A percentile compares a stretch with the other conserved stretches of the same genome.
These are phyloP conservation scores for Aphanomyces invadans DNA, from an alignment of 352 stramenopile genomes.

Conservation along the genomic window DNA sequence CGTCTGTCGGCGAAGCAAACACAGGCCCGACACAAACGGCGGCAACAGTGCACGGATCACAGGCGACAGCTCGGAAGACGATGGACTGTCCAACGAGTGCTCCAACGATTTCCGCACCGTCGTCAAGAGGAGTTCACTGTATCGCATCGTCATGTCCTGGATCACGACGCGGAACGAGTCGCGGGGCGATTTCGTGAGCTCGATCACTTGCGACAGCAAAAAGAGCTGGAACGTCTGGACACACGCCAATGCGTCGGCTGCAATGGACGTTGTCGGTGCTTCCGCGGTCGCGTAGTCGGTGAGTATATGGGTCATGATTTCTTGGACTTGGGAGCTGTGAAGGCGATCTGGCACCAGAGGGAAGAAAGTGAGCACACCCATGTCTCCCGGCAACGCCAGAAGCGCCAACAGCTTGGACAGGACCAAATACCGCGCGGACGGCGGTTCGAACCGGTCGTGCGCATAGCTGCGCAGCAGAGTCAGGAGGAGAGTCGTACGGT, in stretches of 20 bases:
- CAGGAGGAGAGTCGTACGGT: slow-evolving; percentile 64
- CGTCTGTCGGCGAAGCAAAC: slow-evolving; percentile 66
- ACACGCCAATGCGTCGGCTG: slow-evolving; percentile 32
- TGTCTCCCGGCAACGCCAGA: slow-evolving; percentile 45
- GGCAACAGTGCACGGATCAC: slow-evolving; percentile 59
- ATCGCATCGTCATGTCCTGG: slow-evolving; percentile 62
- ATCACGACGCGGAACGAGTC: slow-evolving; percentile 38
- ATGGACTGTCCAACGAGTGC: background rate
- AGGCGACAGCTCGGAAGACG: background rate
- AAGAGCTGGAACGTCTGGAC: slow-evolving; percentile 73
- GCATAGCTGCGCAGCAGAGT: slow-evolving; percentile 45
- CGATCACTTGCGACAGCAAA: slow-evolving; percentile 62
- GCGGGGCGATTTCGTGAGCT: slow-evolving; percentile 41
- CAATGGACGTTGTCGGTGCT: background rate
- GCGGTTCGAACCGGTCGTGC: slow-evolving; percentile 26
- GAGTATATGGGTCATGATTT: slow-evolving; percentile 13
- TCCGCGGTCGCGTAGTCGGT: background rate
- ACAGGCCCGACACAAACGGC: slow-evolving; percentile 72
- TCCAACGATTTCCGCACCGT: slow-evolving; percentile 48
- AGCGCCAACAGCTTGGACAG: slow-evolving; percentile 46
- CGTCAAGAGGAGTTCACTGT: slow-evolving; percentile 55
- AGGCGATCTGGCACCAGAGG: slow-evolving; percentile 29
- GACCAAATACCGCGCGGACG: slow-evolving; percentile 45
- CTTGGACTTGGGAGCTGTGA: slow-evolving; percentile 13
- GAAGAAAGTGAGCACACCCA: slow-evolving; percentile 67